Base-by-base conservation (phyloP, 2,329 filamentous ascomycete genomes). In the Paecilomyces dactylethromorphus region DNA sequence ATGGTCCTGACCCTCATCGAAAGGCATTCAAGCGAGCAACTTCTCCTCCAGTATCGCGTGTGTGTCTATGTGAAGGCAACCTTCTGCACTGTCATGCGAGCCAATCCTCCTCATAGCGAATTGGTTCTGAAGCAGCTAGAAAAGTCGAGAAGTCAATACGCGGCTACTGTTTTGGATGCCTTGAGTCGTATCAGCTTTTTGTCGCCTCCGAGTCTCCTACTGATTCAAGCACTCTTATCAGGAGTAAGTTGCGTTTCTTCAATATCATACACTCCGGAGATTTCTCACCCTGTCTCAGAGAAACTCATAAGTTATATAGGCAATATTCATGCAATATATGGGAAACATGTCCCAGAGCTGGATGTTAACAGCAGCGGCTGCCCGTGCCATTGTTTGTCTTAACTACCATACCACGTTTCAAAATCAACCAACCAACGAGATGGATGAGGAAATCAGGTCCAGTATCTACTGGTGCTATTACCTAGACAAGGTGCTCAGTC, bases 401-500 rank as follows among this genome's bases (percentile, higher is more conserved):
- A 64, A 64, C 7, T 71, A 66, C 26, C 64, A 67, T 54, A 59
- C 32, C 32, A 33, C 3, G 32, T 33, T 33, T 33, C 3, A 33
- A 33, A 33, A 33, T 13, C 32, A 10, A 33, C 32, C 32, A 33
- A 8, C 11, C 61, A 18, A 57, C 62, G 54, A 58, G 6, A 3
- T 21, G 1, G 58, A 68, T 11, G 60, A 68, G 31, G 65, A 67
- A 15, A 63, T 66, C 6, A 55, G 61, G 13, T 63, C 57, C 32
- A 63, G 54, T 21, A 54, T 71, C 21, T 66, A 59, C 15, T 71
- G 67, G 65, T 71, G 68, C 53, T 70, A 66, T 50, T 69, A 67
- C 32, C 59, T 69, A 4, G 68, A 71, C 56, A 52, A 64, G 26
- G 68, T 65, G 1, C 59, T 70, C 13, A 67, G 69, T 56, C 55